Base-by-base conservation (phyloP, 2,329 filamentous ascomycete species). In the Xylaria sp. region DNA sequence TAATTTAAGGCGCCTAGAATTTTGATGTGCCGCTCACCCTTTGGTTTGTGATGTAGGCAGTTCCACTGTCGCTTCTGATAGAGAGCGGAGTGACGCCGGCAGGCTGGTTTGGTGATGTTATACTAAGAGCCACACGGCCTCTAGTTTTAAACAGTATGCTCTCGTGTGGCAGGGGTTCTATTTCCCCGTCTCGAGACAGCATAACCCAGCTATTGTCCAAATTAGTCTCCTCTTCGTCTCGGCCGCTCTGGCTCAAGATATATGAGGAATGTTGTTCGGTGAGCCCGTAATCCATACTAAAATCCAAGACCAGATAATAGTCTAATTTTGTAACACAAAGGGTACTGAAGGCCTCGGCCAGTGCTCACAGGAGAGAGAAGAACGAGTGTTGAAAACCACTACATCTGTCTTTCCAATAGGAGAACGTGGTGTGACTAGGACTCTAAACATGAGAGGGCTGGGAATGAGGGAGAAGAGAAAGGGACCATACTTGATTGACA, bases 81-180 rank as follows among this genome's bases (percentile, higher is more conserved):
- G 88, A 87, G 74, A 93, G 89, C 1, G 88, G 85, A 69, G 90
- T 83, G 72, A 86, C 85, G 43, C 87, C 88, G 30, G 88, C 84
- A 67, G 90, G 87, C 62, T 90, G 87, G 73, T 89, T 88, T 10
- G 90, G 89, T 25, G 91, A 90, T 67, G 92, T 90, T 67, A 97
- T 81, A 62, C 91, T 89, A 69, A 97, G 85, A 72, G 87, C 89
- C 75, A 95, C 93, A 72, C 94, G 90, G 59, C 91, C 89, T 65
- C 93, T 91, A 53, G 93, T 94, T 73, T 89, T 91, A 81, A 92
- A 93, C 67, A 97, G 86, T 70, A 93, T 90, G 74, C 90, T 90
- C 83, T 98, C 95, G 78, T 91, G 90, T 52, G 93, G 92, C 55
- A 97, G 88, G 76, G 91, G 93, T 77, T 97, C 91, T 81, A 97